These are phyloP conservation scores for Catunica adiposa DNA, from an alignment of 2,329 filamentous ascomycete species.

Conservation along the genomic window DNA sequence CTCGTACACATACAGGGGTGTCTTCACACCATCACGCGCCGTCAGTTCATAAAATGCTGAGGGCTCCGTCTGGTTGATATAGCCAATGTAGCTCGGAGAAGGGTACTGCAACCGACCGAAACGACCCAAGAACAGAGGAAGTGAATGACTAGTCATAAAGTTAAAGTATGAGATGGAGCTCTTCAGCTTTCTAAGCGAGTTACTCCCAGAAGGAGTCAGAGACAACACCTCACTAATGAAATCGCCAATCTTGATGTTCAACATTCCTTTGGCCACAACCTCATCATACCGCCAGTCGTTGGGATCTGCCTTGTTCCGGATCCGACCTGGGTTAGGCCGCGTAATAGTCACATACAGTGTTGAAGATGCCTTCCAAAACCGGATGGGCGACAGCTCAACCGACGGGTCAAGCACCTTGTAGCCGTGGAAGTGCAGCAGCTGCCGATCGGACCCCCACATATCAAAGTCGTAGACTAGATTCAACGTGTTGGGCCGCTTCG, in stretches of 20 bases:
- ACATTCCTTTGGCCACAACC: constrained; percentile 41
- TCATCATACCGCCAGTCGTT: constrained; percentile 27
- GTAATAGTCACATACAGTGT: constrained; percentile 47
- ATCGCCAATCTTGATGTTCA: constrained; percentile 36
- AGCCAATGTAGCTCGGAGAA: constrained; percentile 29
- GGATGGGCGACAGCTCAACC: constrained; percentile 35
- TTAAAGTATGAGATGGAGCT: constrained; percentile 33
- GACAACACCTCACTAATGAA: constrained; percentile 40
- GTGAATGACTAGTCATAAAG: constrained; percentile 37
- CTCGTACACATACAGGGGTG: constrained; percentile 41
- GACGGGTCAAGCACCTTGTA: constrained; percentile 46
- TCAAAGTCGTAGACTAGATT: constrained; percentile 47
- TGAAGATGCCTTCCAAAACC: constrained; percentile 45
- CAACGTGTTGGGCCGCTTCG: constrained; percentile 36
- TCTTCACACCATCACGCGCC: constrained; percentile 35
- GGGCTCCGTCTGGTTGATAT: constrained; percentile 34
- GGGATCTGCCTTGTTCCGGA: constrained; percentile 19
- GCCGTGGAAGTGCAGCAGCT: constrained; percentile 40
- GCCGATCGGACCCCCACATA: constrained; percentile 37
- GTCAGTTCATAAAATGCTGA: constrained; percentile 28
- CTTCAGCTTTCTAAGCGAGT: constrained; percentile 26
- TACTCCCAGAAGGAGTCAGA: constrained; percentile 33
- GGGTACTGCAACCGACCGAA: constrained; percentile 41
- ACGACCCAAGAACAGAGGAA: constrained; percentile 37
- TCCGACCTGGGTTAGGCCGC: constrained; percentile 17